Conservation (phyloP, 768 basidiomycete genomes). For the Tricholoma bakamatsutake region DNA sequence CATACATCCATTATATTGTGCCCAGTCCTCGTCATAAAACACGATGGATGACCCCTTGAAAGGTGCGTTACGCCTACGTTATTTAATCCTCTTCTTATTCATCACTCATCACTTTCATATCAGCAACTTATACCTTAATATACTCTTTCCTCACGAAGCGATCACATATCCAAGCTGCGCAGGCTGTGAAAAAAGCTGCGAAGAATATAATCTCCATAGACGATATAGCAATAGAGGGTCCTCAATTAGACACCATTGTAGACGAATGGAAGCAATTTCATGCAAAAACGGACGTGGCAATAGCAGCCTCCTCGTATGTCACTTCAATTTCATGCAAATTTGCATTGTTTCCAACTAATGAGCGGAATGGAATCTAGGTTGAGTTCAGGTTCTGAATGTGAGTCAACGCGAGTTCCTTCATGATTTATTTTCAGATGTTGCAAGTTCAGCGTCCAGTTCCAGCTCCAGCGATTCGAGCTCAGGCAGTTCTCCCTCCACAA, state of each 20-base stretch:
- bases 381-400: conserved; percentile 22
- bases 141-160: conserved; percentile 66
- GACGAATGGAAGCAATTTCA: conserved; percentile 51
- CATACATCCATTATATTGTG: no score
- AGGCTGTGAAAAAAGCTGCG: conserved; percentile 69
- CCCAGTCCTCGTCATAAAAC: neutral
- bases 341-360: neutral
- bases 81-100: neutral
- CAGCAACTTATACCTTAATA: conserved; percentile 74
- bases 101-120: conserved; percentile 3
- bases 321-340: neutral
- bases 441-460: conserved; percentile 16
- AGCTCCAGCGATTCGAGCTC: conserved; percentile 21
- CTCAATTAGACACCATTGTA: conserved; percentile 61
- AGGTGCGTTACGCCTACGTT: conserved; percentile 29
- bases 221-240: conserved; percentile 37
- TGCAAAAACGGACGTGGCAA: conserved; percentile 14
- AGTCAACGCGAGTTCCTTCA: neutral
- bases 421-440: neutral
- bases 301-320: conserved; percentile 15
- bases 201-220: conserved; percentile 57
- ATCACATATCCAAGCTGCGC: conserved; percentile 64
- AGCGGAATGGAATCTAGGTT: conserved; percentile 8
- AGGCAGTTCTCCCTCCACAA: neutral
- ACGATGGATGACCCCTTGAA: neutral